Base-by-base conservation (phyloP, 2,329 filamentous ascomycete species). In the Colletotrichum sp. region DNA sequence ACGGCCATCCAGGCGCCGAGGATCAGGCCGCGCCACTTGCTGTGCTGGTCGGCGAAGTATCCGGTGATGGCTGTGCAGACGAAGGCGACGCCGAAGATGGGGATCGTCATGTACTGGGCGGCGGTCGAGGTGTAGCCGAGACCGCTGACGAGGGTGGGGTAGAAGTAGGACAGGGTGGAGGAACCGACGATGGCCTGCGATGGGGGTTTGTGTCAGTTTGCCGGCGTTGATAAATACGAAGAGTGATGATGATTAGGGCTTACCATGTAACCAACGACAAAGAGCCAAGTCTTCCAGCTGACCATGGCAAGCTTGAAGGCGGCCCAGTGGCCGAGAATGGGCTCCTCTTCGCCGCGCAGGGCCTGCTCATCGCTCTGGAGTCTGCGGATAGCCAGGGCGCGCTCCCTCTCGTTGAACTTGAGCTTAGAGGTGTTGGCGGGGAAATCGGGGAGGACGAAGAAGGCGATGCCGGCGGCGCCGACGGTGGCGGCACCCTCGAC, bases 361-460 rank as follows among this genome's bases (percentile, higher is more conserved):
- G 88, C 86, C 81, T 94, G 93, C 75, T 91, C 84, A 79, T 95
- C 93, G 11, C 84, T 84, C 63, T 89, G 89, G n/a, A 95, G 85
- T 6, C 93, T 88, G 2, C 89, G 87, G 22, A 93, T 84, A 0
- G 94, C 92, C 8, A 93, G 88, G 8, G 86, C 86, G 27, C 91
- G 89, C 78, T 95, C 93, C 27, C 87, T 86, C 3, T 88, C 86
- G 0, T 87, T 89, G 80, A 95, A 94, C 1, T 82, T 90, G 5
- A 63, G 71, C 22, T 69, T 71, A 1, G 78, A 77, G 8, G 92
- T 92, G 72, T 91, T 88, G 77, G 93, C 92, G 0, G 93, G 93
- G 80, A 93, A 95, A 79, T 95, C 93, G 76, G 93, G 89, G 3
- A 95, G 92, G 82, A 93, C 89, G 89, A 92, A 93, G 82, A 92